Conservation (phyloP, 192 early-diverging fungal species). For the Podila verticillata region DNA sequence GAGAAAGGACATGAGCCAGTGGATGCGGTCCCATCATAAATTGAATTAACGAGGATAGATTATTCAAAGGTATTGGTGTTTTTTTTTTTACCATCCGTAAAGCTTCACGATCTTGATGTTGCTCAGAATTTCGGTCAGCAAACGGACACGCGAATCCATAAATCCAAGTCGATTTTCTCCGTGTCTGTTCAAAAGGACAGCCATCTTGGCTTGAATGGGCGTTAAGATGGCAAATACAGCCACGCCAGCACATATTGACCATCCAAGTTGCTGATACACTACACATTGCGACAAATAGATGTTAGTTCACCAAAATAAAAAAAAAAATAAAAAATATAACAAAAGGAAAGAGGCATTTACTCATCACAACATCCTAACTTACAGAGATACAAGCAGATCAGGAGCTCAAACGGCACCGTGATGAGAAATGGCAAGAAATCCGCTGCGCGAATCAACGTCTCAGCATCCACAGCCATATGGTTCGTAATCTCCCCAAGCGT, state of each 20-base stretch:
- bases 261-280: constrained; percentile 36
- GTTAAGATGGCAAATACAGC: constrained; percentile 27
- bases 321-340: background rate
- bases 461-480: constrained; percentile 75
- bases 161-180: constrained; percentile 22
- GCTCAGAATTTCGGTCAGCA: constrained; percentile 32
- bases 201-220: constrained; percentile 31
- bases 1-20: background rate
- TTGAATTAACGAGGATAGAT: background rate
- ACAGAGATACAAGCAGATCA: background rate
- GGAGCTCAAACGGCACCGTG: constrained; percentile 58
- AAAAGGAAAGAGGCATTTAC: no score
- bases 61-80: background rate
- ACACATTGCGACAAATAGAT: background rate
- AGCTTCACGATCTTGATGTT: constrained; percentile 50
- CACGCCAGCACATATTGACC: constrained; percentile 29
- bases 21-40: background rate
- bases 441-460: constrained; percentile 58
- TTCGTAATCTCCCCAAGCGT: constrained; percentile 56
- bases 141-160: constrained; percentile 36
- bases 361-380: no score
- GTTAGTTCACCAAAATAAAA: background rate
- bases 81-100: constrained; percentile 22
- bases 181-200: constrained; percentile 14
- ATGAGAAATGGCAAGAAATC: constrained; percentile 37